Percentiles rank a stretch among this genome's conserved stretches.
phyloP scores from a whole-genome alignment of 768 basidiomycete genomes.

The Suillus cothurnatus region DNA sequence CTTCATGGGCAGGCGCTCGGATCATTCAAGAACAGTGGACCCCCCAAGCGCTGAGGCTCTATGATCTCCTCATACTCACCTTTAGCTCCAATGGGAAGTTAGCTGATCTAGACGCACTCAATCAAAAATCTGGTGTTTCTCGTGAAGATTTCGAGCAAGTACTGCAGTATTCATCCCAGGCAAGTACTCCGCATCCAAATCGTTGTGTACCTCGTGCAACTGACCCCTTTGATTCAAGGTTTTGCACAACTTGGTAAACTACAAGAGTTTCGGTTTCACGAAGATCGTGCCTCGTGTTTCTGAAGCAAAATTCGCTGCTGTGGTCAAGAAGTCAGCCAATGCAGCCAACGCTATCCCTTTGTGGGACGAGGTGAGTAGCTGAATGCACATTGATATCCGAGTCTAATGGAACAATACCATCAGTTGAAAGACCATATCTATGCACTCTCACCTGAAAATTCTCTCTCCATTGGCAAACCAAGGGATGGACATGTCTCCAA shows the following conservation, averaged over 20 bases:
- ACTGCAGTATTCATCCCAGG: conserved; percentile 76
- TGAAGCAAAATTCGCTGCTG: conserved; percentile 59
- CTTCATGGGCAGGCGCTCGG: conserved; percentile 83
- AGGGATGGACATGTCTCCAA: conserved; percentile 77
- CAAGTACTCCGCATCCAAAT: conserved; percentile 22
- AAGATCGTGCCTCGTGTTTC: conserved; percentile 81
- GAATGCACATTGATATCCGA: neutral
- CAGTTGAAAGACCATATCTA: conserved; percentile 81
- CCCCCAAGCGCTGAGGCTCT: conserved; percentile 62
- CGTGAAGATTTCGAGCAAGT: conserved; percentile 68
- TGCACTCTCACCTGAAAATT: conserved; percentile 59
- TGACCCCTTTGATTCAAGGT: conserved; percentile 25
- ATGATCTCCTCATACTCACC: conserved; percentile 69
- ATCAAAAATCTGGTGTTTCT: conserved; percentile 53
- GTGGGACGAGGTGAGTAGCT: conserved; percentile 58
- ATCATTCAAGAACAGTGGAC: conserved; percentile 90
- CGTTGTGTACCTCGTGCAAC: neutral
- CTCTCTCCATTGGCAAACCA: conserved; percentile 80
- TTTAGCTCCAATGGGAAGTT: conserved; percentile 66
- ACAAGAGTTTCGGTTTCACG: conserved; percentile 81
- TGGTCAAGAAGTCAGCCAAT: conserved; percentile 64
- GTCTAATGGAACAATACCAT: conserved; percentile 8
- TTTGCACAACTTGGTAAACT: conserved; percentile 58
- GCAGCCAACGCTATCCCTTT: conserved; percentile 54
- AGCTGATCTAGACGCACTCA: conserved; percentile 55